Conservation (phyloP, 2,329 filamentous ascomycete genomes). For the Beauveria sp. region DNA sequence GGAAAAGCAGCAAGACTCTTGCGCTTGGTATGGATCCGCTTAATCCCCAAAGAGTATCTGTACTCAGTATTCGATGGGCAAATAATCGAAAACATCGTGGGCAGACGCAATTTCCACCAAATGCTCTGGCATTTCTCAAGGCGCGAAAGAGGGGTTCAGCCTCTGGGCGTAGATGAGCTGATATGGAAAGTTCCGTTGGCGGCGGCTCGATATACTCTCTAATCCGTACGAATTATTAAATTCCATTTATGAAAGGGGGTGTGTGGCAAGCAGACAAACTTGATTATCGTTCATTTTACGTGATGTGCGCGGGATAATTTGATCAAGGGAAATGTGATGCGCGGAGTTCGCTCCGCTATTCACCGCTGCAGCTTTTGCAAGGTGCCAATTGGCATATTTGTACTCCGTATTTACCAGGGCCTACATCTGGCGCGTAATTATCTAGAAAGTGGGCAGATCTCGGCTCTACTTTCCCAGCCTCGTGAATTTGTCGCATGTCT, state of each 20-base stretch:
- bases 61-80: too few species aligned
- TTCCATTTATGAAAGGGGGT: neutral
- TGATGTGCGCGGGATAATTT: neutral
- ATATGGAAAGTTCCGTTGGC: conserved; percentile 1
- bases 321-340: neutral
- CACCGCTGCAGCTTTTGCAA: neutral
- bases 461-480: neutral
- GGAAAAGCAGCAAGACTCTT: too few species aligned
- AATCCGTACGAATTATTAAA: too few species aligned
- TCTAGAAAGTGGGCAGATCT: neutral
- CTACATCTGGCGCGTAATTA: neutral
- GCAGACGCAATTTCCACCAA: neutral
- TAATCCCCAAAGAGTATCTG: too few species aligned
- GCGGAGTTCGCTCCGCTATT: neutral
- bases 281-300: neutral
- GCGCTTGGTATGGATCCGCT: too few species aligned
- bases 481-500: too few species aligned
- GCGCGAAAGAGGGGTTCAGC: neutral
- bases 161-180: neutral
- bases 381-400: too few species aligned
- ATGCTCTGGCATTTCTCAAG: neutral
- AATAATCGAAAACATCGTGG: too few species aligned
- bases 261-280: neutral
- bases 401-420: too few species aligned
- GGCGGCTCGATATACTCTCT: neutral